phyloP scores from a whole-genome alignment of 2,329 filamentous ascomycete genomes.

The Ploettnerulaceae sp. region DNA sequence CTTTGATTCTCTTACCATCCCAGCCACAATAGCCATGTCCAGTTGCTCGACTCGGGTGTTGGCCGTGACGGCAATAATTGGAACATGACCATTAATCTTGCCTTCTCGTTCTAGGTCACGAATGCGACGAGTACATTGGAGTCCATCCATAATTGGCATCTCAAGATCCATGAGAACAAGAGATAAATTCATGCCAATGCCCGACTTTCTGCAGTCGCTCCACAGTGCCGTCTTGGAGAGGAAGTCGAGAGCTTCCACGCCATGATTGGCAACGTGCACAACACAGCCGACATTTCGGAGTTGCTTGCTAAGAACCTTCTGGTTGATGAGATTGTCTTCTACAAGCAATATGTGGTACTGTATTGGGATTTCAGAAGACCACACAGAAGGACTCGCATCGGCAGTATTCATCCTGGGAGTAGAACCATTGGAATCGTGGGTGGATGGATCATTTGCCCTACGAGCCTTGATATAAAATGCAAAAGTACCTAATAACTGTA shows the following conservation, averaged over 20 bases:
- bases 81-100: constrained; percentile 44
- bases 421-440: background rate
- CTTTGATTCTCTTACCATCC: constrained; percentile 50
- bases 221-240: constrained; percentile 52
- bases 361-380: background rate
- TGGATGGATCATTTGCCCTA: constrained; percentile 4
- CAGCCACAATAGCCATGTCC: constrained; percentile 34
- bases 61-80: constrained; percentile 45
- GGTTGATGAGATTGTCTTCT: constrained; percentile 63
- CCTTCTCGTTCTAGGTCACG: constrained; percentile 37
- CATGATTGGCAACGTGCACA: constrained; percentile 59
- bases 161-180: constrained; percentile 46
- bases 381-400: background rate
- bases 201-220: constrained; percentile 37
- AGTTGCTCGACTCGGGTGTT: constrained; percentile 42
- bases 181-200: constrained; percentile 46
- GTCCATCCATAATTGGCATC: constrained; percentile 46
- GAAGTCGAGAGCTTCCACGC: constrained; percentile 54
- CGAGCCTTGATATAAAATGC: constrained; percentile 56
- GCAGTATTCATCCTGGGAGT: background rate
- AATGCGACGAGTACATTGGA: constrained; percentile 40
- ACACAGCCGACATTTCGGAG: constrained; percentile 53
- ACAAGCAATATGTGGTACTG: constrained; percentile 50
- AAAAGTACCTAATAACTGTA: constrained; percentile 39
- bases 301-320: constrained; percentile 58